Base-by-base conservation (phyloP, 1,284 basidiomycete genomes). In the Irpex lacteus region DNA sequence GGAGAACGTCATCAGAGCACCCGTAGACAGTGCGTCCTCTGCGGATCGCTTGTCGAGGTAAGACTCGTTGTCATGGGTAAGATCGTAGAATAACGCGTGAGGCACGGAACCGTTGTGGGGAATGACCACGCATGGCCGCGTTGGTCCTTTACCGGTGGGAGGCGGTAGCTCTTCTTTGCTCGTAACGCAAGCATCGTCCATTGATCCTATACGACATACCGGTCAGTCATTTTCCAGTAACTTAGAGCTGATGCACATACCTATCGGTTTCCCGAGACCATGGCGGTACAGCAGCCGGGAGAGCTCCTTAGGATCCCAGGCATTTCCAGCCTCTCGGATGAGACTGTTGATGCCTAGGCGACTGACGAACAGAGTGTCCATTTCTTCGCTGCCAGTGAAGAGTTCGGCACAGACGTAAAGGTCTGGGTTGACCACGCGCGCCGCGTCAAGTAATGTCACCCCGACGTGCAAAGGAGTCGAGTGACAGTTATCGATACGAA, bases 401-500 rank as follows among this genome's bases (percentile, higher is more conserved):
- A 99, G 83, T 77, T 99, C 97, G 3, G 97, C 97, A 73, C 95
- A 96, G 55, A 99, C 89, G 72, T 98, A 98, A 40, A 99, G 82
- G 72, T 99, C 85, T 1, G 96, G 95, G 71, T 96, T 96, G 63
- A 89, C 86, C 21, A 88, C 87, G 50, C 98, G 86, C 4, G 96
- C 97, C 7, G 91, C 89, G 73, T 99, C 98, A 37, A 99, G 88
- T 80, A 99, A 90, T 63, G 85, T 82, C 13, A 91, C 90, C n/a
- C 96, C 97, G 18, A 98, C 95, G 69, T 95, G 89, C 56, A 98
- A 79, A 5, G 97, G 98, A 0, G 97, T 99, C 13, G 97, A 98
- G 77, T 99, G 97, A 71, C 95, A 98, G 75, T 99, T 99, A 78
- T 99, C 97, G 71, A 99, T 92, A 26, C 98, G 87, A 84, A 99